phyloP scores from a whole-genome alignment of 352 stramenopile genomes.

The Phytophthora melonis region DNA sequence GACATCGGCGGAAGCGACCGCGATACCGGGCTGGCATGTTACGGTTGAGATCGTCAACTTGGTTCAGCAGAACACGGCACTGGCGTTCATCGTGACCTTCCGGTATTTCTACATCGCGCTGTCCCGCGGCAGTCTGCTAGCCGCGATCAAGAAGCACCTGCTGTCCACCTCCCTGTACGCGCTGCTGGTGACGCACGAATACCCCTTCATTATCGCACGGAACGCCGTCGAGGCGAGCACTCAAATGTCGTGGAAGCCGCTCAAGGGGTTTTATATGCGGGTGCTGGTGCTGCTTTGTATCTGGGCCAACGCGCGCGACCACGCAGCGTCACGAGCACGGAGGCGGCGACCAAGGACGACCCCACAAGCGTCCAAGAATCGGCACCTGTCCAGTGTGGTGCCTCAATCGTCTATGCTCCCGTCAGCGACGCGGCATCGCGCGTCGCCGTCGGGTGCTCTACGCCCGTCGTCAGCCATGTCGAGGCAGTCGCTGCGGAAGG shows the following conservation, averaged over 20 bases:
- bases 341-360: conserved; percentile 6
- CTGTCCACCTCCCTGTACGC: conserved; percentile 35
- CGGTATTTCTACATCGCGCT: conserved; percentile 42
- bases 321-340: conserved; percentile 6
- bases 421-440: conserved; percentile 4
- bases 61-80: conserved; percentile 29
- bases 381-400: conserved; percentile 19
- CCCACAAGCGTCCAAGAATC: conserved; percentile 16
- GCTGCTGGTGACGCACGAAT: conserved; percentile 41
- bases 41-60: conserved; percentile 5
- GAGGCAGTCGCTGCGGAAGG: conserved; percentile 12
- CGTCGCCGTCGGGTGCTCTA: not conserved
- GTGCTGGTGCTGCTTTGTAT: conserved; percentile 29
- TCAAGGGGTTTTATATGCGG: conserved; percentile 28
- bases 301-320: conserved; percentile 31
- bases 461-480: conserved; percentile 15
- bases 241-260: conserved; percentile 3
- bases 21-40: conserved; percentile 5
- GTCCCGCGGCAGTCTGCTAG: conserved; percentile 20
- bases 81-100: conserved; percentile 41
- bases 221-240: not conserved
- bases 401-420: conserved; percentile 9
- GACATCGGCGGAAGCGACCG: not conserved
- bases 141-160: conserved; percentile 28
- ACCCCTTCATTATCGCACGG: conserved; percentile 34